These are phyloP conservation scores for Yamadazyma membranifaciens DNA, from an alignment of 1,139 yeast species.

Conservation along the genomic window DNA sequence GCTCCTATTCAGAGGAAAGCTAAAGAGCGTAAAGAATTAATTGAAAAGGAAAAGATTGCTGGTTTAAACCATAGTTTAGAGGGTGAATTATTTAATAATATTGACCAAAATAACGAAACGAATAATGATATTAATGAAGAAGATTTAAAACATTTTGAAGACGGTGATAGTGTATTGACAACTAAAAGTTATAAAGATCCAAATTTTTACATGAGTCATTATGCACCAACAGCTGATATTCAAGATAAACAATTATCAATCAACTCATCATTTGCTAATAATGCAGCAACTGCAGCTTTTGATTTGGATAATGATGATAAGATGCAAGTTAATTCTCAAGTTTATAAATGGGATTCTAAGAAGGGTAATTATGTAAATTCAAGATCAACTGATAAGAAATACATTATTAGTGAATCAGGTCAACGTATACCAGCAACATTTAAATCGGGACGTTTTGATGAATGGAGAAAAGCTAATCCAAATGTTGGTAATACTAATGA, in stretches of 20 bases:
- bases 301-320: conserved; percentile 83
- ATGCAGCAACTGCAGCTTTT: conserved; percentile 80
- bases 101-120: conserved; percentile 41
- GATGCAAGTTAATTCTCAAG: conserved; percentile 60
- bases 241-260: conserved; percentile 79
- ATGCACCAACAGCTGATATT: conserved; percentile 76
- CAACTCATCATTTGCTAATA: conserved; percentile 72
- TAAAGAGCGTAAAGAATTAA: conserved; percentile 61
- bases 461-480: conserved; percentile 70
- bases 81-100: conserved; percentile 60
- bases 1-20: conserved; percentile 86
- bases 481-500: conserved; percentile 10
- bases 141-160: conserved; percentile 58
- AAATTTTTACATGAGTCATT: conserved; percentile 83
- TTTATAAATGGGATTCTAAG: conserved; percentile 92
- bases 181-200: conserved; percentile 67
- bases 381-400: conserved; percentile 78
- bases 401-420: conserved; percentile 93
- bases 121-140: conserved; percentile 41
- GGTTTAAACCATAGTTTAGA: conserved; percentile 74
- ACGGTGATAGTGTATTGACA: conserved; percentile 53
- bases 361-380: conserved; percentile 87
- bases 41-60: conserved; percentile 73
- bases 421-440: conserved; percentile 90
- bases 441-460: conserved; percentile 86